Base-by-base conservation (phyloP, 169 alveolate species). In the Babesia ovata region DNA sequence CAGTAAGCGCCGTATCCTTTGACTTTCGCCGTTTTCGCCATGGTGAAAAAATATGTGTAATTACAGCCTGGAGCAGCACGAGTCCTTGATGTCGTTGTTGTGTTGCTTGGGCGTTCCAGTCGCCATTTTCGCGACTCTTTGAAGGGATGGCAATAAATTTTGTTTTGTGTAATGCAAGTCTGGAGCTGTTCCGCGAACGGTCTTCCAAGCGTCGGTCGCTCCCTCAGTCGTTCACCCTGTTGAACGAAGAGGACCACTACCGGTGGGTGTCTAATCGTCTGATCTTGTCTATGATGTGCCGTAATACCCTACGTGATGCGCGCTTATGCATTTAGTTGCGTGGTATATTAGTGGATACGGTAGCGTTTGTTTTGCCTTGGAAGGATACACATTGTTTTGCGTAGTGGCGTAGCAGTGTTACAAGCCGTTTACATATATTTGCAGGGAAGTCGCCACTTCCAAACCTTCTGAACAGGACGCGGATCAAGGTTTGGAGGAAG, bases 1-100 rank as follows among this genome's bases (percentile, higher is more conserved):
- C 86, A 74, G 54, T 83, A 83, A 9, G 70, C 67, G 14, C 86
- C 90, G 45, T 81, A 70, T 19, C 87, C 87, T 46, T 78, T 69
- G 7, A 78, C 73, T 59, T 78, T 75, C 0, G 59, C 14, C 4
- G 49, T 62, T 46, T 61, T 75, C 36, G 67, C 70, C 70, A 56
- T 54, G 39, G 57, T 39, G 45, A 36, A 46, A 45, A 22, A 1
- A 13, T 13, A 45, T 45, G 50, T 45, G 50, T 13, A 10, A 10
- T 45, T 17, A 45, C 50, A 10, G 2, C 50, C 50, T 13, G n/a
- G n/a, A 45, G 50, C 50, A 4, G 19, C 50, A 10, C 50, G 14
- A 10, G 50, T 45, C 50, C 19, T 16, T 16, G 50, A 10, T 21
- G 50, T 26, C 24, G 50, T 26, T 46, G 73, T 63, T 58, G 45